phyloP scores from a whole-genome alignment of 352 stramenopile species.

The Phytophthora sp. region DNA sequence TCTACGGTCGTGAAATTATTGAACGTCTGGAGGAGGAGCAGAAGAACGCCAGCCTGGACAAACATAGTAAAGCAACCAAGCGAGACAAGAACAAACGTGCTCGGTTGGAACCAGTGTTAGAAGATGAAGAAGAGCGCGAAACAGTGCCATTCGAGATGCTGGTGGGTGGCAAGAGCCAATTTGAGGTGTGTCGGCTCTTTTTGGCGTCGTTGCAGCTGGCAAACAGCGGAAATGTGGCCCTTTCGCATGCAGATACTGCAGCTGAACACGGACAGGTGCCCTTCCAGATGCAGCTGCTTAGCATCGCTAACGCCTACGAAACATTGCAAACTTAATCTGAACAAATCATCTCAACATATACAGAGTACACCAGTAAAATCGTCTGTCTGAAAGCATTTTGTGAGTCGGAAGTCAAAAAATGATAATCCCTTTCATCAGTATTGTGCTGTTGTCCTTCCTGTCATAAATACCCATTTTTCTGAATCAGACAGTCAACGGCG shows the following conservation, averaged over 20 bases:
- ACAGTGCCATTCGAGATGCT: slow-evolving; percentile 62
- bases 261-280: slow-evolving; percentile 61
- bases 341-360: slow-evolving; percentile 26
- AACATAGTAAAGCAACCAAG: slow-evolving; percentile 32
- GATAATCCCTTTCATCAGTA: background rate
- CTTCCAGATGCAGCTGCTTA: slow-evolving; percentile 76
- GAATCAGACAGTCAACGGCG: slow-evolving; percentile 36
- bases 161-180: slow-evolving; percentile 60
- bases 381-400: background rate
- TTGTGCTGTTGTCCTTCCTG: background rate
- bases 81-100: slow-evolving; percentile 41
- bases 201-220: slow-evolving; percentile 91
- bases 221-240: slow-evolving; percentile 89
- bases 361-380: slow-evolving; percentile 5
- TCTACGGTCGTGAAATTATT: slow-evolving; percentile 69
- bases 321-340: slow-evolving; percentile 48
- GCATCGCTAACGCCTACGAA: slow-evolving; percentile 66
- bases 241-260: slow-evolving; percentile 74
- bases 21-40: slow-evolving; percentile 51
- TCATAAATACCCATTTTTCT: slow-evolving; percentile 19
- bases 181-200: slow-evolving; percentile 91
- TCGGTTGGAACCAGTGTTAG: slow-evolving; percentile 11
- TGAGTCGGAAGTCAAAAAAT: background rate
- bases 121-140: slow-evolving; percentile 27
- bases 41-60: slow-evolving; percentile 20